Percentiles rank a stretch among this genome's conserved stretches.
phyloP scores from a whole-genome alignment of 352 stramenopile genomes.

The Globisporangium emineosum region DNA sequence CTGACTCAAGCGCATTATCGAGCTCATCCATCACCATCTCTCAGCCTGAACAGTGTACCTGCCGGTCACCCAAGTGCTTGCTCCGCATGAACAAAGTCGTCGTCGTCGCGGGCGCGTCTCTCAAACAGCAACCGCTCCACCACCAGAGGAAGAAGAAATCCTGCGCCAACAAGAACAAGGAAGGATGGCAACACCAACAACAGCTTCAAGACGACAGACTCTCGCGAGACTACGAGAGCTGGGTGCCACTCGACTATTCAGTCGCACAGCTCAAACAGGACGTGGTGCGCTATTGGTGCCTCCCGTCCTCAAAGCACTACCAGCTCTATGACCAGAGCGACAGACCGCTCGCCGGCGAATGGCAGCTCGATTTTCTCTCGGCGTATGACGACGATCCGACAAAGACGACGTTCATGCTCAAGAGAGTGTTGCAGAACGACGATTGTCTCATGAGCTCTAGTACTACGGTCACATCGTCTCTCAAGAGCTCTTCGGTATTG shows the following conservation, averaged over 20 bases:
- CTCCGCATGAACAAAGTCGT: slow-evolving; percentile 37
- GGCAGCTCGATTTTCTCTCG: slow-evolving; percentile 19
- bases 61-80: background rate
- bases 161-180: background rate
- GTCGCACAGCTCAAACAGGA: slow-evolving; percentile 43
- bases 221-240: slow-evolving; percentile 27
- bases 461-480: background rate
- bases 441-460: background rate
- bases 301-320: slow-evolving; percentile 35
- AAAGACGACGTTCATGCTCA: slow-evolving; percentile 21
- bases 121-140: background rate
- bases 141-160: background rate
- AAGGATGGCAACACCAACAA: background rate
- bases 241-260: slow-evolving; percentile 50
- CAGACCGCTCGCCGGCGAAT: slow-evolving; percentile 22
- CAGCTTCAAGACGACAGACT: background rate
- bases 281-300: slow-evolving; percentile 40
- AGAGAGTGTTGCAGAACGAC: slow-evolving; percentile 4
- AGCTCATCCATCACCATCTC: background rate
- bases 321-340: slow-evolving; percentile 32
- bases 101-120: slow-evolving; percentile 20
- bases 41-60: too few species aligned
- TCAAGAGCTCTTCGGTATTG: background rate
- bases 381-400: slow-evolving; percentile 1
- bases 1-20: background rate